These are phyloP conservation scores for Paraphoma sp. DNA, from an alignment of 2,329 filamentous ascomycete genomes.

Conservation along the genomic window DNA sequence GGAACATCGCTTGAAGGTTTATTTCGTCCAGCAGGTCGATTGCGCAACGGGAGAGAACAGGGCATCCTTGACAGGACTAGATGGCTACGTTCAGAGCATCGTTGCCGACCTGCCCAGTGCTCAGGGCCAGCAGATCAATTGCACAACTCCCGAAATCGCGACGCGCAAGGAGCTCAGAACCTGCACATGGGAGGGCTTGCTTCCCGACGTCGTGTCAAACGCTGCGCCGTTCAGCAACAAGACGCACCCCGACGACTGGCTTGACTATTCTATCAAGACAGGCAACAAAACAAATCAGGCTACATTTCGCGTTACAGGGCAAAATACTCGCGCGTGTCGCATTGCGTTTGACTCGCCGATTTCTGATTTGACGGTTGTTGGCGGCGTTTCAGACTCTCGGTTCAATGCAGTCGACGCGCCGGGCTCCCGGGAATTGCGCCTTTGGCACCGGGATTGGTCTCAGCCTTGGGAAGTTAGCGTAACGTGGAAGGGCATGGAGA, in stretches of 20 bases:
- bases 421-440: slow-evolving; percentile 71
- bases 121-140: slow-evolving; percentile 61
- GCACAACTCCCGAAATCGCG: slow-evolving; percentile 48
- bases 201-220: slow-evolving; percentile 67
- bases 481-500: slow-evolving; percentile 60
- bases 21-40: slow-evolving; percentile 82
- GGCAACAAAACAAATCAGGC: slow-evolving; percentile 59
- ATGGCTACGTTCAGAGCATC: slow-evolving; percentile 57
- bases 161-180: slow-evolving; percentile 61
- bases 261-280: slow-evolving; percentile 68
- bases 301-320: slow-evolving; percentile 70
- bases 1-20: slow-evolving; percentile 81
- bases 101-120: slow-evolving; percentile 75
- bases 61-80: slow-evolving; percentile 59
- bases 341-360: slow-evolving; percentile 75
- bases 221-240: slow-evolving; percentile 29
- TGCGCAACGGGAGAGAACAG: slow-evolving; percentile 72
- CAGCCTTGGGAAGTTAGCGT: slow-evolving; percentile 79
- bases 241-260: slow-evolving; percentile 55
- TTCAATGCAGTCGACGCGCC: slow-evolving; percentile 69
- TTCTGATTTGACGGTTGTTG: slow-evolving; percentile 67
- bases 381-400: slow-evolving; percentile 66
- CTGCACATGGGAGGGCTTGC: slow-evolving; percentile 75
- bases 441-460: slow-evolving; percentile 85
- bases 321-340: slow-evolving; percentile 80